A percentile compares a stretch with the other conserved stretches of the same genome.
phyloP scores from a whole-genome alignment of 495 filamentous ascomycete species.

The Tuber aestivum region DNA sequence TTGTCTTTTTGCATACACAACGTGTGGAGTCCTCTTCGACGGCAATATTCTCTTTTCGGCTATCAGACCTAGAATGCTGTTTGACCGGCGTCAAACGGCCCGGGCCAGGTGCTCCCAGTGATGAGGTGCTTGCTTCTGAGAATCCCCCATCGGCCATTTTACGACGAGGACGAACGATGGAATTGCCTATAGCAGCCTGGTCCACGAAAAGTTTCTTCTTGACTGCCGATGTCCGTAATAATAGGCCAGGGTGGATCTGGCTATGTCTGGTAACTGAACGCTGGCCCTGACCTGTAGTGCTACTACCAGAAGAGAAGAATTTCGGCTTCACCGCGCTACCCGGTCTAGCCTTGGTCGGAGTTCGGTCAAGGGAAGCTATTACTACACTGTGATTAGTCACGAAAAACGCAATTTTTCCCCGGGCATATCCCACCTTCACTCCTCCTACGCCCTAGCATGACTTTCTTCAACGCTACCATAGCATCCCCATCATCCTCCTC shows the following conservation, averaged over 20 bases:
- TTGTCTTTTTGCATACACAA: constrained; percentile 35
- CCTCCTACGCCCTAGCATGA: constrained; percentile 30
- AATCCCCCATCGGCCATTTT: constrained; percentile 29
- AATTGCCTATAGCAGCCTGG: constrained; percentile 19
- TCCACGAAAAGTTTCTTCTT: constrained; percentile 37
- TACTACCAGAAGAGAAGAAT: constrained; percentile 22
- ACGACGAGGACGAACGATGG: constrained; percentile 18
- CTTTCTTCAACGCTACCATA: constrained; percentile 32
- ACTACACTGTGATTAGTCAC: constrained; percentile 11
- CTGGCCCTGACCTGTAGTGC: constrained; percentile 7
- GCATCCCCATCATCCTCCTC: constrained; percentile 38
- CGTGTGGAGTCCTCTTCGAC: constrained; percentile 21
- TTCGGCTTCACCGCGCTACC: constrained; percentile 28
- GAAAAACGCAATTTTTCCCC: not conserved
- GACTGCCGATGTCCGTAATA: constrained; percentile 24
- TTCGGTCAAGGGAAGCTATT: constrained; percentile 27
- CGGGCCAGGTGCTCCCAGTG: constrained; percentile 6
- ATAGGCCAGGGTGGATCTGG: constrained; percentile 27
- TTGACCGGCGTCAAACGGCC: constrained; percentile 16
- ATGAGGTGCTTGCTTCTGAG: constrained; percentile 13
- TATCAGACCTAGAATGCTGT: constrained; percentile 15
- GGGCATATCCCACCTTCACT: constrained; percentile 19
- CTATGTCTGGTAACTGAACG: constrained; percentile 21
- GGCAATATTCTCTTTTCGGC: not conserved
- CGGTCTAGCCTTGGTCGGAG: constrained; percentile 25